Percentiles rank a stretch among this genome's conserved stretches.
These are phyloP conservation scores for Pichia sp. DNA, from an alignment of 1,139 yeast genomes.

Conservation along the genomic window DNA sequence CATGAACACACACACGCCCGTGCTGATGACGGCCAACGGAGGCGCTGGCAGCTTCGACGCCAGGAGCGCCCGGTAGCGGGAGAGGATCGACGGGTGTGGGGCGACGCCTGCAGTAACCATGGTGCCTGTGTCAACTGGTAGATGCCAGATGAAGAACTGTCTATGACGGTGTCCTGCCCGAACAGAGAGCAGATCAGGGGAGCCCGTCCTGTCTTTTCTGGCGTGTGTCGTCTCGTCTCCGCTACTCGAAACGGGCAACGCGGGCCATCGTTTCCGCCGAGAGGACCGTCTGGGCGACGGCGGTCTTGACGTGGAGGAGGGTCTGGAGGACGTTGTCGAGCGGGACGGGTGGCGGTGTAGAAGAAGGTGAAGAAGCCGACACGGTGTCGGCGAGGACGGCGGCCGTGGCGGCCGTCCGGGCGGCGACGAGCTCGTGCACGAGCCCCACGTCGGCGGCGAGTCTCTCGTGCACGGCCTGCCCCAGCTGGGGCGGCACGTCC, in stretches of 20 bases:
- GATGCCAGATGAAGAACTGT: background rate
- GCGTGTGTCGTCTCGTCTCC: background rate
- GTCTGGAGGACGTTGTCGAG: background rate
- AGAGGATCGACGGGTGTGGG: slow-evolving; percentile 2
- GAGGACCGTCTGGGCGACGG: background rate
- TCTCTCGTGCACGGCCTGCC: background rate
- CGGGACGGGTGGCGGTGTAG: background rate
- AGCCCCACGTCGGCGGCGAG: background rate
- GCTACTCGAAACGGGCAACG: slow-evolving; percentile 5
- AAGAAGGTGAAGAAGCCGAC: background rate
- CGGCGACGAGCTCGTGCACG: background rate
- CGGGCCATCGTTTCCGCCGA: slow-evolving; percentile 6
- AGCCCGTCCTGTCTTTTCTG: background rate
- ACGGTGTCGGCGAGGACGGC: background rate
- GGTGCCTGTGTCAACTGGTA: background rate
- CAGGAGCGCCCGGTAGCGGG: background rate
- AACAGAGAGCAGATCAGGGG: too few relatives aligned
- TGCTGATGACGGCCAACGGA: slow-evolving; percentile 16
- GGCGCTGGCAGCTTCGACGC: slow-evolving; percentile 3
- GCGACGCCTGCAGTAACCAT: background rate
- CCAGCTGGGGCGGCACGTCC: background rate
- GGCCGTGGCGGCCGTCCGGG: background rate
- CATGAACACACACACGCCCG: slow-evolving; percentile 40
- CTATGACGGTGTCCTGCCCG: too few relatives aligned
- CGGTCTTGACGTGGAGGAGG: background rate